Evolutionary conservation across 2,329 filamentous ascomycete genomes (phyloP).

Genomic region (Alternaria brassicicola): DNA sequence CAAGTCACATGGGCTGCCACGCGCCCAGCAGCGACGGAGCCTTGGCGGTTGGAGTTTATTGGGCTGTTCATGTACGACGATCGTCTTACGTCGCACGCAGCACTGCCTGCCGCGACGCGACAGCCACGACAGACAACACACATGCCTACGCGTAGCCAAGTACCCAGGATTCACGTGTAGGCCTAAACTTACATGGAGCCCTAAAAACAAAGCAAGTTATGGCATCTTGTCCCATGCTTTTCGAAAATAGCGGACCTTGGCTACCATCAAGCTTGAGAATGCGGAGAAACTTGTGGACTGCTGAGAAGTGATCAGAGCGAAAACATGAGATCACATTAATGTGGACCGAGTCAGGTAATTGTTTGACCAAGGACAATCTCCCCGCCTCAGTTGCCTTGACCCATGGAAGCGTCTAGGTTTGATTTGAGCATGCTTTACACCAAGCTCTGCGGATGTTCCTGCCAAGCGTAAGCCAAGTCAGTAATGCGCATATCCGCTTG

Average conservation of each 20-base stretch:
- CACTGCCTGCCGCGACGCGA: constrained; percentile 1
- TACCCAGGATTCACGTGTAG: not conserved
- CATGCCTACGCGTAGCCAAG: constrained; percentile 3
- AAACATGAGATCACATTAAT: not conserved
- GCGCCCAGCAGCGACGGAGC: not conserved
- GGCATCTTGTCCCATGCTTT: not conserved
- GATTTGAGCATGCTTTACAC: not conserved
- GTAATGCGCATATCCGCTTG: not conserved
- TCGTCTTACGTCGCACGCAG: not conserved
- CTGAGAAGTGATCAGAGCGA: not conserved
- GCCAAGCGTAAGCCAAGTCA: not conserved
- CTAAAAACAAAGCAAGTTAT: not conserved
- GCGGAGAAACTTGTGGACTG: not conserved
- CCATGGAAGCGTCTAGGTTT: not conserved
- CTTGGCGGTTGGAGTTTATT: not conserved
- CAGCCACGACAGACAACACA: not conserved
- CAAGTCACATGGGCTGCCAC: not conserved
- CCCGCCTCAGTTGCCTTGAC: not conserved
- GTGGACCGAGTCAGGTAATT: not conserved
- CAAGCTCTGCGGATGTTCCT: constrained; percentile 2
- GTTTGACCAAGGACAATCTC: not conserved
- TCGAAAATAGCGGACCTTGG: not conserved
- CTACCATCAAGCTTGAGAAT: not conserved
- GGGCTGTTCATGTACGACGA: not conserved
- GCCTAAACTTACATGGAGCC: not conserved